Percentiles rank a stretch among this genome's conserved stretches.
Conservation (phyloP, 129 eudicot genomes). For the Pseudognaphalium luteoalbum region DNA sequence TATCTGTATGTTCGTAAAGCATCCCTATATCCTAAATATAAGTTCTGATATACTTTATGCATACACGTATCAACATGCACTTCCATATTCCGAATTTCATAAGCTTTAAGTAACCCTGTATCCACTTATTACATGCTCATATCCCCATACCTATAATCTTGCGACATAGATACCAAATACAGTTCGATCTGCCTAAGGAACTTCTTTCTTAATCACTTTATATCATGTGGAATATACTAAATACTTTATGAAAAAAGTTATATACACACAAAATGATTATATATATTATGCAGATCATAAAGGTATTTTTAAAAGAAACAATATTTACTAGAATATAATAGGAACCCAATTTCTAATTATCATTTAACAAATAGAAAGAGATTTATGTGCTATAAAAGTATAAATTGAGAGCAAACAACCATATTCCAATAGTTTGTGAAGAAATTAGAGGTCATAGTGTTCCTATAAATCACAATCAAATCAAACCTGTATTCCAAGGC, state of each 20-base stretch:
- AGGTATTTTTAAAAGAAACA: background rate
- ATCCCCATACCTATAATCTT: background rate
- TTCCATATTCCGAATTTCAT: background rate
- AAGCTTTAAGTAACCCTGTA: background rate
- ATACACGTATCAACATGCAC: background rate
- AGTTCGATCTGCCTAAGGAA: too few relatives aligned
- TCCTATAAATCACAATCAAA: background rate
- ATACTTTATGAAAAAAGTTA: background rate
- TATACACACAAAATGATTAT: background rate
- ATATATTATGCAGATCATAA: background rate
- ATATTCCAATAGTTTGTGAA: slow-evolving; percentile 3
- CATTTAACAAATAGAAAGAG: too few relatives aligned
- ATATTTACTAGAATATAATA: background rate
- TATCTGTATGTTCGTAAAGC: background rate
- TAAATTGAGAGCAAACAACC: background rate
- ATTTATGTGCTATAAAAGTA: background rate
- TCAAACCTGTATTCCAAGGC: background rate
- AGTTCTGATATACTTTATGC: background rate
- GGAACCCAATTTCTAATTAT: background rate
- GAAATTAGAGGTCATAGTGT: slow-evolving; percentile 13
- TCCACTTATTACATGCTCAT: background rate
- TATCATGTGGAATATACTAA: background rate
- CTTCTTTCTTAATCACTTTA: background rate
- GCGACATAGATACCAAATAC: background rate
- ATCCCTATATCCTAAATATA: background rate